Evolutionary conservation across 1,139 yeast species (phyloP).

Genomic region (Taphrina wiesneri): DNA sequence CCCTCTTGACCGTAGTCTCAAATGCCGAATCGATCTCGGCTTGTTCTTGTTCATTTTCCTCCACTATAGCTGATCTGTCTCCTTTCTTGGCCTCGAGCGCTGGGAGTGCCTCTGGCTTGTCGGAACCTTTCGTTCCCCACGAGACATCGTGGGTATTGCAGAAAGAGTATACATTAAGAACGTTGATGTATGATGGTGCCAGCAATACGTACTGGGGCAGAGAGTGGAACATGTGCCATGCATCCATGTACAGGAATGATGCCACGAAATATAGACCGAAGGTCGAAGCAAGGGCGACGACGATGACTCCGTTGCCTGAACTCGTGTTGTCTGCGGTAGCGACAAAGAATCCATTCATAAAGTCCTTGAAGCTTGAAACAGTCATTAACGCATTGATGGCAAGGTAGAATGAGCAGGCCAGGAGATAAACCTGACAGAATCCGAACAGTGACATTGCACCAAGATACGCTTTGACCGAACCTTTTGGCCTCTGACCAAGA

Average conservation of each 20-base stretch:
- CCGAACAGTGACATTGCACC: constrained; percentile 47
- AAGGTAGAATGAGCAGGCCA: constrained; percentile 48
- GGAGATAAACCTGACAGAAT: constrained; percentile 47
- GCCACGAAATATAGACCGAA: constrained; percentile 82
- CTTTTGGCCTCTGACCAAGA: constrained; percentile 51
- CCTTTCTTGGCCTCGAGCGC: constrained; percentile 55
- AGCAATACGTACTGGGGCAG: constrained; percentile 80
- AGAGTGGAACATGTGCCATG: constrained; percentile 92
- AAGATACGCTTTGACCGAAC: constrained; percentile 46
- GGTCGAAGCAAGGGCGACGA: constrained; percentile 84
- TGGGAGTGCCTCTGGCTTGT: constrained; percentile 62
- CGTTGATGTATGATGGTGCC: constrained; percentile 87
- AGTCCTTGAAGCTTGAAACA: constrained; percentile 39
- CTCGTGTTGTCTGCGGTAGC: constrained; percentile 45
- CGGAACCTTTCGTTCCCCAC: constrained; percentile 97
- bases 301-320: constrained; percentile 53
- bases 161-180: constrained; percentile 72
- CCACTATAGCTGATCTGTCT: constrained; percentile 71
- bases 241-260: constrained; percentile 77
- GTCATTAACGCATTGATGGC: constrained; percentile 44
- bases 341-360: constrained; percentile 34
- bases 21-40: constrained; percentile 58
- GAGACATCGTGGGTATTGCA: constrained; percentile 95
- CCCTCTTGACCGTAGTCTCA: constrained; percentile 44
- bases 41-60: constrained; percentile 70